Percentiles rank a stretch among this genome's conserved stretches.
Evolutionary conservation across 2,329 filamentous ascomycete species (phyloP).

Genomic region (Leptographium procerum): DNA sequence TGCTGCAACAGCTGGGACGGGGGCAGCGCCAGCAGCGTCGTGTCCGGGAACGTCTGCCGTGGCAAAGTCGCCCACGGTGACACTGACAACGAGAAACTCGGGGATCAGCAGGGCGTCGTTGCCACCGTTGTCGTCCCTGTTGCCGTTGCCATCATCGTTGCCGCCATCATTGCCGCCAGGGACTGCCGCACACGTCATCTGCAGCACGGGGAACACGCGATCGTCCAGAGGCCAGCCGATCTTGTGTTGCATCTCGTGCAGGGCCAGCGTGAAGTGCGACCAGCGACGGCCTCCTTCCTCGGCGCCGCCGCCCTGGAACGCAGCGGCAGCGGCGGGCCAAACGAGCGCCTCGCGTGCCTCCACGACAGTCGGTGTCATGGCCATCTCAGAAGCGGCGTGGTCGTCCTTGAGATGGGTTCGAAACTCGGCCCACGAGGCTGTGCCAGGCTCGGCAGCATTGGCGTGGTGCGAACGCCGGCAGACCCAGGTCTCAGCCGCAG

Average conservation of each 20-base stretch:
- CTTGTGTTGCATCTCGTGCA: slow-evolving; percentile 56
- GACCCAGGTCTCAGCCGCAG: slow-evolving; percentile 46
- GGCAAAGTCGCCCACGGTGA: slow-evolving; percentile 36
- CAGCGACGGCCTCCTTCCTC: slow-evolving; percentile 18
- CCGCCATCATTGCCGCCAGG: slow-evolving; percentile 9
- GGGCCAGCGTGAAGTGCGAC: slow-evolving; percentile 34
- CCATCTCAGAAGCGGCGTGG: slow-evolving; percentile 44
- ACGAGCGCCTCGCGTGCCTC: slow-evolving; percentile 30
- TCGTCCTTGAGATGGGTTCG: slow-evolving; percentile 43
- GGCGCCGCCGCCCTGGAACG: slow-evolving; percentile 26
- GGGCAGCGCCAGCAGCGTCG: slow-evolving; percentile 5
- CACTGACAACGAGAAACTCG: slow-evolving; percentile 47
- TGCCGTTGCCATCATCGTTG: not conserved
- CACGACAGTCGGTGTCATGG: slow-evolving; percentile 46
- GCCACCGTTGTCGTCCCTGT: slow-evolving; percentile 9
- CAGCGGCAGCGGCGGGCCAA: slow-evolving; percentile 32
- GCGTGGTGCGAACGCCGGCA: slow-evolving; percentile 51
- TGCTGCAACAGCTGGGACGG: slow-evolving; percentile 11
- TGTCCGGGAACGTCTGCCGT: not conserved
- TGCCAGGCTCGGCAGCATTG: slow-evolving; percentile 35
- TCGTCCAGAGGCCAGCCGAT: slow-evolving; percentile 48
- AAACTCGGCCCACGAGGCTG: slow-evolving; percentile 56
- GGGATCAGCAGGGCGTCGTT: slow-evolving; percentile 12
- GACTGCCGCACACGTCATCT: slow-evolving; percentile 41
- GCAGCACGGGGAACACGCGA: slow-evolving; percentile 55